Evolutionary conservation across 331 rosid genomes (phyloP).

Genomic region (Spiraea crenata): DNA sequence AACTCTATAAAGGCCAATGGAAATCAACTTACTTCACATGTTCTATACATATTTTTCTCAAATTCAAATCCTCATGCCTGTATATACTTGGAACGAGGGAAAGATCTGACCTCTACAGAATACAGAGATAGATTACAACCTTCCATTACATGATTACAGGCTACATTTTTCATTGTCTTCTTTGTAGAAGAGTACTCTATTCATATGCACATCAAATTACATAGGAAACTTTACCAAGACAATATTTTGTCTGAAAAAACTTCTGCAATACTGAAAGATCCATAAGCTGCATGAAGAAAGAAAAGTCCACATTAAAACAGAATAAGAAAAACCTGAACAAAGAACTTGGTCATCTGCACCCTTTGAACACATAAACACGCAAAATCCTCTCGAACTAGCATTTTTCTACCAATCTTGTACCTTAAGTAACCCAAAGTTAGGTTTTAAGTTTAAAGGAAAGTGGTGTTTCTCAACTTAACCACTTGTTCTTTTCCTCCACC

Average conservation of each 20-base stretch:
- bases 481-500: background rate
- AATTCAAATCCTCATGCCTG: background rate
- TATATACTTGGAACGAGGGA: background rate
- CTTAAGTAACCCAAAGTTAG: background rate
- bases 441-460: background rate
- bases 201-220: background rate
- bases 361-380: background rate
- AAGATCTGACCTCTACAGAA: background rate
- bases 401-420: background rate
- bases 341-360: background rate
- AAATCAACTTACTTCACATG: background rate
- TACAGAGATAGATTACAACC: background rate
- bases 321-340: background rate
- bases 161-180: background rate
- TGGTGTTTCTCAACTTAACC: background rate
- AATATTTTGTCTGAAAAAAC: slow-evolving; percentile 40
- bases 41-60: background rate
- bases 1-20: background rate
- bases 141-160: background rate
- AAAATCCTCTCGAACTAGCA: background rate
- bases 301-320: slow-evolving; percentile 2
- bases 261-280: slow-evolving; percentile 53
- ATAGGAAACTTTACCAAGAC: slow-evolving; percentile 37
- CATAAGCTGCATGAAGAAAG: slow-evolving; percentile 49
- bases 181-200: background rate